phyloP scores from a whole-genome alignment of 2,329 filamentous ascomycete species.

The Teratosphaeria nubilosa region DNA sequence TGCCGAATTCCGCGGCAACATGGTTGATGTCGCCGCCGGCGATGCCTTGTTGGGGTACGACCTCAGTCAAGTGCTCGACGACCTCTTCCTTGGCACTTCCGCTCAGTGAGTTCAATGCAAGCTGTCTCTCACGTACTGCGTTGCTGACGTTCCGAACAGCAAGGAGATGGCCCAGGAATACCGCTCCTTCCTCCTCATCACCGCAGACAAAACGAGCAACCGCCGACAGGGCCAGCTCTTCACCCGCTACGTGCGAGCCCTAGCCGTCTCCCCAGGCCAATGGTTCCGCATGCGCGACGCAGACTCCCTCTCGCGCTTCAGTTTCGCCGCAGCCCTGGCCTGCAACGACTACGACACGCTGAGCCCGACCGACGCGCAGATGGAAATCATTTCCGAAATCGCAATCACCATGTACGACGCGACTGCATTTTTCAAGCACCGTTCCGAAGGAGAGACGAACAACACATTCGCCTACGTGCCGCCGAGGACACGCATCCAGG shows the following conservation, averaged over 20 bases:
- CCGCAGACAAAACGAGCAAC: background rate
- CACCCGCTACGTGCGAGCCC: background rate
- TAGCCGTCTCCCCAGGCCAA: background rate
- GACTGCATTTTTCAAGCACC: background rate
- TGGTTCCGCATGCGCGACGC: background rate
- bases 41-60: conserved; percentile 9
- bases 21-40: conserved; percentile 9
- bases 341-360: background rate
- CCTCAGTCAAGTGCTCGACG: background rate
- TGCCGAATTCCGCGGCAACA: conserved; percentile 11
- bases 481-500: background rate
- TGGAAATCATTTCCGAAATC: background rate
- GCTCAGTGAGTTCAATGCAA: background rate
- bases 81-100: background rate
- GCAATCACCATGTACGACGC: background rate
- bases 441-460: background rate
- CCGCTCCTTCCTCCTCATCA: background rate
- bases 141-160: background rate
- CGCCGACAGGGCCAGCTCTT: background rate
- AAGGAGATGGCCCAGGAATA: background rate
- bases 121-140: background rate
- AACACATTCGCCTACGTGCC: background rate
- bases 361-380: background rate
- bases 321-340: background rate
- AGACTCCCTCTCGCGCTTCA: background rate